These are phyloP conservation scores for Melanogaster broomeanus DNA, from an alignment of 768 basidiomycete species.

Conservation along the genomic window DNA sequence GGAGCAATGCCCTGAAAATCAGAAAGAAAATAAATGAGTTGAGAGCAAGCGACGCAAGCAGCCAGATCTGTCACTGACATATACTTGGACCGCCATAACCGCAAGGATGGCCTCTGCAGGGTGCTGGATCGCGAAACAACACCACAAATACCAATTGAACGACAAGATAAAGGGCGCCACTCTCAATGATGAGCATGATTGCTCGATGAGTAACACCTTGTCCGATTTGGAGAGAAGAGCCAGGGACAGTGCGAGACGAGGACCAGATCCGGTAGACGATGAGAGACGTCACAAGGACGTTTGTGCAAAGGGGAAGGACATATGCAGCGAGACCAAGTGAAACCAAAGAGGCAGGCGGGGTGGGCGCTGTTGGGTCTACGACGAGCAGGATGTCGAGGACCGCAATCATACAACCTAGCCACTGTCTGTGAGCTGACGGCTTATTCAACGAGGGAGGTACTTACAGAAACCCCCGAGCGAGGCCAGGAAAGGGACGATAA, in stretches of 20 bases:
- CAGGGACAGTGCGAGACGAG: slow-evolving; percentile 13
- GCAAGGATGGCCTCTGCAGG: slow-evolving; percentile 38
- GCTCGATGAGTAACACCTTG: slow-evolving; percentile 24
- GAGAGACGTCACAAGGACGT: slow-evolving; percentile 42
- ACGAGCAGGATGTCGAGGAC: slow-evolving; percentile 30
- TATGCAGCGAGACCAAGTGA: slow-evolving; percentile 39
- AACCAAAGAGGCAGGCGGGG: slow-evolving; percentile 36
- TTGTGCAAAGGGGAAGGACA: slow-evolving; percentile 41
- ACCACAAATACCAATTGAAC: slow-evolving; percentile 43
- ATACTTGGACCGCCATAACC: slow-evolving; percentile 41
- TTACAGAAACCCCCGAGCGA: slow-evolving; percentile 37
- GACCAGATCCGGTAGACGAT: slow-evolving; percentile 43
- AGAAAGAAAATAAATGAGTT: not conserved
- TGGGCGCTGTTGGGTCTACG: slow-evolving; percentile 29
- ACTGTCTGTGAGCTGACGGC: not conserved
- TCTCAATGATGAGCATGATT: slow-evolving; percentile 40
- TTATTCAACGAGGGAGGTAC: slow-evolving; percentile 1
- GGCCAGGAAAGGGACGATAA: slow-evolving; percentile 36
- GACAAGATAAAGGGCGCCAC: slow-evolving; percentile 40
- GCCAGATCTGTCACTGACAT: slow-evolving; percentile 29
- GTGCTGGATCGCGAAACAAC: slow-evolving; percentile 34
- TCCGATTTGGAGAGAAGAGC: slow-evolving; percentile 10
- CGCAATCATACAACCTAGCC: slow-evolving; percentile 31
- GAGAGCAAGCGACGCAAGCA: not conserved
- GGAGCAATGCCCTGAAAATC: slow-evolving; percentile 34